Evolutionary conservation across 768 basidiomycete genomes (phyloP), one percentile per base, ranked within the genome.

Genomic region (Kwoniella botswanensis): DNA sequence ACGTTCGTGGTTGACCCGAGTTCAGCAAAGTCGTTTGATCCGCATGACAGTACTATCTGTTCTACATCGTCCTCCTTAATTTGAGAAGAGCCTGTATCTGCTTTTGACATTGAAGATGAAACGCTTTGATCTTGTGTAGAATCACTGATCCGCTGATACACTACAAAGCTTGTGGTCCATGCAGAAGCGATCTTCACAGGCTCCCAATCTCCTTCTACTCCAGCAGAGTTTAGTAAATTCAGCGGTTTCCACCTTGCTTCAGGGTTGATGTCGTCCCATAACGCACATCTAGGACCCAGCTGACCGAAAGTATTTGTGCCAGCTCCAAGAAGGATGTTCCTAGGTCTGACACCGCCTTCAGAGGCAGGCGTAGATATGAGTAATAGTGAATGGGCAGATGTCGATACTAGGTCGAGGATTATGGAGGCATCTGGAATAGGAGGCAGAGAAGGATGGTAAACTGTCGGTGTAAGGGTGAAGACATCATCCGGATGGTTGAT

Each of bases 81-180:
- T 2, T 65, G 35, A 21, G 43, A 59, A 7, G 17, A 29, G 4
- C 57, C 26, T 3, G 29, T 56, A 22, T 22, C 21, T 26, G 57
- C 41, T 1, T 7, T 18, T 11, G 43, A 44, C 4, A 15, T 21
- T 3, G 55, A 17, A 3, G 5, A 18, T 58, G 22, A 29, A 26
- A 5, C 53, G 22, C 17, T 41, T 42, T 56, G 52, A 24, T 13
- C 65, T 60, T 17, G 12, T 7, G 4, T 12, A 13, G 1, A 2
- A 52, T 46, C 62, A 6, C 3, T 50, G 1, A 42, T 56, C 29
- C 72, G 78, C 12, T 87, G 86, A 15, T 93, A 84, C 2, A 89
- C 90, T 56, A 93, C 83, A 76, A 91, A 93, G 63, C 89, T 89
- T 7, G 93, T 93, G 82, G 96, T 91, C 94, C 94, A 97, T 55